Evolutionary conservation across 352 stramenopile species (phyloP).

Genomic region (Phytophthora rubi): DNA sequence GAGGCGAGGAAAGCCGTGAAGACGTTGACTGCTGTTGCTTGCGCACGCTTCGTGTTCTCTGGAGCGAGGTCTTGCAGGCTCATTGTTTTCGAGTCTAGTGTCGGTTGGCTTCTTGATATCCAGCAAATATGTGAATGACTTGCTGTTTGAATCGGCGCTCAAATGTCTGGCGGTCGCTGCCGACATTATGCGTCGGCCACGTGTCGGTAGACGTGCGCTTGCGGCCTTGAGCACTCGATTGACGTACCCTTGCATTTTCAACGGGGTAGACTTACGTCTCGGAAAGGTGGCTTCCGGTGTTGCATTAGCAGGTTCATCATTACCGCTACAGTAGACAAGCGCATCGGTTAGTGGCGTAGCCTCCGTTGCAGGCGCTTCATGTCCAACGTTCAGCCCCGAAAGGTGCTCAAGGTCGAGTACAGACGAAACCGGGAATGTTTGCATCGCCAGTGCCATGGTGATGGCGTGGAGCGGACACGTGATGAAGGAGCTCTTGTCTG

Average conservation of each 20-base stretch:
- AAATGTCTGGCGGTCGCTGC: too few relatives aligned
- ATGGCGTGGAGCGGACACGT: conserved; percentile 7
- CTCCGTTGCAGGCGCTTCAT: not conserved
- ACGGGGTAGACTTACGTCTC: not conserved
- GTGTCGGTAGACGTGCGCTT: too few relatives aligned
- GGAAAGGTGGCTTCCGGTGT: not conserved
- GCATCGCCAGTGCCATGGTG: conserved; percentile 4
- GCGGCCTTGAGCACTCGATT: conserved; percentile 18
- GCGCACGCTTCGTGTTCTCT: not conserved
- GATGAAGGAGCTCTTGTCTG: conserved; percentile 7
- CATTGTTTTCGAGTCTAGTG: not conserved
- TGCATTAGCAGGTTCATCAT: not conserved
- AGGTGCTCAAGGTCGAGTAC: not conserved
- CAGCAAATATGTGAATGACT: too few relatives aligned
- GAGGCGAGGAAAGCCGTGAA: not conserved
- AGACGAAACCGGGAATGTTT: not conserved
- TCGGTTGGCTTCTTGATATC: too few relatives aligned
- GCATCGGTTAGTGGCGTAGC: not conserved
- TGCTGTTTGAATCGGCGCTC: too few relatives aligned
- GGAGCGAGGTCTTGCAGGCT: not conserved
- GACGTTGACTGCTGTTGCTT: not conserved
- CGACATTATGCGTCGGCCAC: too few relatives aligned
- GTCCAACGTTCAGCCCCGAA: not conserved
- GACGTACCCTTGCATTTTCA: conserved; percentile 14
- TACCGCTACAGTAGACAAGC: not conserved